A percentile compares a stretch with the other conserved stretches of the same genome.
Evolutionary conservation across 164 flowering plant genomes (phyloP).

Genomic region (Chimonanthus salicifolius): DNA sequence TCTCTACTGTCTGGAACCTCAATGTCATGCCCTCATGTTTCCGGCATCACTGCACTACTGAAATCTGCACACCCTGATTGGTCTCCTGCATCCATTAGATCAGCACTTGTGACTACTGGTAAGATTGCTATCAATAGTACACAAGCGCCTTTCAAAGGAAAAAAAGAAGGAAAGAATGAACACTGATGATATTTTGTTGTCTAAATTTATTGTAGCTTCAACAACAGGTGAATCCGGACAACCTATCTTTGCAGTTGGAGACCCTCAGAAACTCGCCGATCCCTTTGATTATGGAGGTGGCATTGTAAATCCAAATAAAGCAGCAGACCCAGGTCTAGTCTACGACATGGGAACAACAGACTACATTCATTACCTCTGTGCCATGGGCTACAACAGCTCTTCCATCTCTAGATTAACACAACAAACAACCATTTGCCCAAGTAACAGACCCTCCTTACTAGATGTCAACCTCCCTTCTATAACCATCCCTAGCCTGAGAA

Average conservation of each 20-base stretch:
- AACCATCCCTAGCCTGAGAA: constrained; percentile 38
- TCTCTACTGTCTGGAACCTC: constrained; percentile 39
- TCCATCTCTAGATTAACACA: constrained; percentile 20
- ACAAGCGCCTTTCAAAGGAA: too few relatives aligned
- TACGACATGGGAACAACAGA: constrained; percentile 24
- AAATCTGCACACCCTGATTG: constrained; percentile 35
- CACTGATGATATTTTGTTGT: not conserved
- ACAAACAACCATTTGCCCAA: constrained; percentile 8
- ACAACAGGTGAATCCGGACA: not conserved
- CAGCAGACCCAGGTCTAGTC: constrained; percentile 43
- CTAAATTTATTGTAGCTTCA: not conserved
- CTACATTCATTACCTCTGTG: constrained; percentile 36
- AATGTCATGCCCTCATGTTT: constrained; percentile 46
- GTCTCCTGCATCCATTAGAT: constrained; percentile 55
- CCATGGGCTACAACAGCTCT: constrained; percentile 26
- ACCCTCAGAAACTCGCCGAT: constrained; percentile 24
- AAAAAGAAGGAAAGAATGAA: not conserved
- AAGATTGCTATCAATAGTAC: not conserved
- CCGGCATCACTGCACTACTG: constrained; percentile 44
- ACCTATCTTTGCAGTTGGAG: not conserved
- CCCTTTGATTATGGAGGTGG: constrained; percentile 45
- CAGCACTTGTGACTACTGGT: constrained; percentile 52
- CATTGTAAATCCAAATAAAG: constrained; percentile 32
- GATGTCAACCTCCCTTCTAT: constrained; percentile 48
- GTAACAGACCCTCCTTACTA: constrained; percentile 1